A percentile compares a stretch with the other conserved stretches of the same genome.
phyloP scores from a whole-genome alignment of 768 basidiomycete genomes.

The Steccherinum ochraceum region DNA sequence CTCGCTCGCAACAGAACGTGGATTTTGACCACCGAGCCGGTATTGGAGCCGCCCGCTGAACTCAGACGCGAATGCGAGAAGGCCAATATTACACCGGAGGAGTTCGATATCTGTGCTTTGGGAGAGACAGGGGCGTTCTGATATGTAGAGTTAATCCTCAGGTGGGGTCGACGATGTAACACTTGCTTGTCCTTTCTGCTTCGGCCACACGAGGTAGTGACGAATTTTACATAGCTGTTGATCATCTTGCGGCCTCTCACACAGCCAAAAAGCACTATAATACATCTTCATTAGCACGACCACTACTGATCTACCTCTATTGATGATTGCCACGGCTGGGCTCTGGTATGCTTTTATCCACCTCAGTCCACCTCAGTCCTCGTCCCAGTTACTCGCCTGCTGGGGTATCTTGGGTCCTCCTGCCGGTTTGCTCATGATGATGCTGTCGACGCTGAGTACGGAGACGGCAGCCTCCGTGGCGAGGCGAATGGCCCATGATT shows the following conservation, averaged over 20 bases:
- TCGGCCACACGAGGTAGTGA: too few species aligned
- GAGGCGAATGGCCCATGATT: conserved; percentile 85
- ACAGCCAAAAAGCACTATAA: background rate
- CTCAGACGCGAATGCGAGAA: conserved; percentile 47
- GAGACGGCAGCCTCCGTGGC: conserved; percentile 89
- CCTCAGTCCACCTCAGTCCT: conserved; percentile 35
- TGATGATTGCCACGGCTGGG: too few species aligned
- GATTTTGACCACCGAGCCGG: conserved; percentile 46
- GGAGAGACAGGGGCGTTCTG: conserved; percentile 45
- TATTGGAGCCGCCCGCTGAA: conserved; percentile 52
- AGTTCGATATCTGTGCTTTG: conserved; percentile 51
- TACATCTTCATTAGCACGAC: background rate
- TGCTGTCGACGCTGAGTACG: conserved; percentile 92
- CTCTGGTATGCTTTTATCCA: background rate
- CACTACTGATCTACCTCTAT: background rate
- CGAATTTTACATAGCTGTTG: too few species aligned
- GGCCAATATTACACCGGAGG: conserved; percentile 43
- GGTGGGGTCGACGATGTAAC: background rate
- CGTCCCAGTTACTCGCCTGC: conserved; percentile 84
- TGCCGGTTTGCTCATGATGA: conserved; percentile 95
- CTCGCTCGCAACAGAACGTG: conserved; percentile 51
- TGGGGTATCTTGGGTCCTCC: conserved; percentile 86
- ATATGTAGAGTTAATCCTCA: too few species aligned
- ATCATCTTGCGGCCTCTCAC: too few species aligned
- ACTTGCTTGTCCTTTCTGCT: too few species aligned